A percentile compares a stretch with the other conserved stretches of the same genome.
These are phyloP conservation scores for Pseudogymnoascus sp. DNA, from an alignment of 2,329 filamentous ascomycete species.

Conservation along the genomic window DNA sequence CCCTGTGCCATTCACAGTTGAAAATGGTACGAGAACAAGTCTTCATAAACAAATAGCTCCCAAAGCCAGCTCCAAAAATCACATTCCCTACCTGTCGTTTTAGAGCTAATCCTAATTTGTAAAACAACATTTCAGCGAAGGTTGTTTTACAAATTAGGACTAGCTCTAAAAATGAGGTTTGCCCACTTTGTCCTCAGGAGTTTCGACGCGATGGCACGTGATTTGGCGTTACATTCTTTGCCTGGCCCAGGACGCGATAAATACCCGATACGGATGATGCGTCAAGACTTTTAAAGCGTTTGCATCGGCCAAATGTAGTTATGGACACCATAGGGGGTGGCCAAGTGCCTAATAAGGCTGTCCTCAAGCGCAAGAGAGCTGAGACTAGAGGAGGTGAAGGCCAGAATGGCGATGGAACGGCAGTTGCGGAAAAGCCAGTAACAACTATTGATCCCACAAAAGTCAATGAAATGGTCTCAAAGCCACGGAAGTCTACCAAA, in stretches of 20 bases:
- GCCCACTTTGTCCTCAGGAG: too few relatives aligned
- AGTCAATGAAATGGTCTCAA: constrained; percentile 41
- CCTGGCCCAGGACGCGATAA: background rate
- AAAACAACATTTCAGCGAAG: too few relatives aligned
- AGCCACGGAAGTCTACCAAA: constrained; percentile 39
- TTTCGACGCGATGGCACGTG: constrained; percentile 4
- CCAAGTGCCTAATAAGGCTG: background rate
- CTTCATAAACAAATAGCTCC: background rate
- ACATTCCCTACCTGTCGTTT: too few relatives aligned
- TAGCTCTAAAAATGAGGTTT: background rate
- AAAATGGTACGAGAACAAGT: background rate
- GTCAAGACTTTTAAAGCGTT: background rate
- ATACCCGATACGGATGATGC: background rate
- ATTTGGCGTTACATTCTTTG: background rate
- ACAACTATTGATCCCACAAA: constrained; percentile 44
- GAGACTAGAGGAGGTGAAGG: constrained; percentile 20
- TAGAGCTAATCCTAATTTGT: too few relatives aligned
- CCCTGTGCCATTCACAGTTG: background rate
- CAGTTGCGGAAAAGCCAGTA: constrained; percentile 11
- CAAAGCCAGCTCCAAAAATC: background rate
- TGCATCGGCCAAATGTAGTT: background rate
- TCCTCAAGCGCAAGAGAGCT: constrained; percentile 33
- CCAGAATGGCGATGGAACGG: constrained; percentile 8
- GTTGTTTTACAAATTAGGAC: background rate
- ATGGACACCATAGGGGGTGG: background rate